phyloP scores from a whole-genome alignment of 768 basidiomycete species.

The Hysterangium stoloniferum region DNA sequence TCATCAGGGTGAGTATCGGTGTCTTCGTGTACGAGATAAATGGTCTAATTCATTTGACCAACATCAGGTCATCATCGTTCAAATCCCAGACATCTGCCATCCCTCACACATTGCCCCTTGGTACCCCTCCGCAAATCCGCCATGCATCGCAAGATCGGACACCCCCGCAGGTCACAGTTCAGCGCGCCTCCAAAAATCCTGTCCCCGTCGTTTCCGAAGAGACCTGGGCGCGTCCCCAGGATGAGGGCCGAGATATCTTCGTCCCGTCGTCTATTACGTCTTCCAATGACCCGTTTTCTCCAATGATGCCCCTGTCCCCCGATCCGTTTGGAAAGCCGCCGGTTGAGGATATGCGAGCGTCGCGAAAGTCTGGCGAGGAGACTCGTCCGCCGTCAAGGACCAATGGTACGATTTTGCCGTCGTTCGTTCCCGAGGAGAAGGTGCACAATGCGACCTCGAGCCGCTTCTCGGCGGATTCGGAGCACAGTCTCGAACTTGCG shows the following conservation, averaged over 20 bases:
- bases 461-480: conserved; percentile 74
- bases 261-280: conserved; percentile 21
- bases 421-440: conserved; percentile 26
- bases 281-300: conserved; percentile 34
- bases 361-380: conserved; percentile 33
- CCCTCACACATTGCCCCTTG: background rate
- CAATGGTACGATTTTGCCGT: conserved; percentile 15
- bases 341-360: conserved; percentile 23
- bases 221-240: conserved; percentile 31
- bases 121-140: background rate
- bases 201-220: conserved; percentile 24
- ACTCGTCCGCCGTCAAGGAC: conserved; percentile 26
- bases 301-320: conserved; percentile 75
- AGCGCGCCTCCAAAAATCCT: conserved; percentile 4
- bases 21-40: too few relatives aligned
- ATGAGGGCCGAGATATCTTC: conserved; percentile 1
- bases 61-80: background rate
- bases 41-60: too few relatives aligned
- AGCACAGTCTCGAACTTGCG: conserved; percentile 25
- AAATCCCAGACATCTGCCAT: background rate
- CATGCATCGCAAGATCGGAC: background rate
- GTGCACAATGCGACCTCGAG: conserved; percentile 33
- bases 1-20: conserved; percentile 1
- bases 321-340: conserved; percentile 56
- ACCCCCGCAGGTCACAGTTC: conserved; percentile 5